Evolutionary conservation across 176 grass and related monocot genomes (phyloP), one percentile per base, ranked within the genome.

Genomic region (Secale cereale): DNA sequence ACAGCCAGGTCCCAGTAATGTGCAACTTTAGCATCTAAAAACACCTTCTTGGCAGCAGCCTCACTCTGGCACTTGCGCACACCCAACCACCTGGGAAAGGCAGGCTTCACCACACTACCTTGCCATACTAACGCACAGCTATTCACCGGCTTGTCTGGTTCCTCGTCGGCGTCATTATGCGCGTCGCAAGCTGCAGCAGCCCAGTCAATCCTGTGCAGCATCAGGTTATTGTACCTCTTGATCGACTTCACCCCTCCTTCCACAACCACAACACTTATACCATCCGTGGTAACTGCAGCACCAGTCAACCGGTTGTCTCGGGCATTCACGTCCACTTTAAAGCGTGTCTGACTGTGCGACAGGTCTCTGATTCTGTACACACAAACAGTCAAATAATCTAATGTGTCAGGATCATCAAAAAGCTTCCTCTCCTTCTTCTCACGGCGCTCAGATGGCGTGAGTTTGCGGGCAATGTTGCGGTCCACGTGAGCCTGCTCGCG

Each of bases 401-500:
- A 50, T 54, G 89, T 82, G 84, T 65, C 81, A 29, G 75, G 83
- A 91, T 98, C 97, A 65, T 94, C 93, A 69, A 95, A 98, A 74
- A 98, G 92, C 81, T 94, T 98, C 64, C 84, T 85, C 65, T 95
- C 93, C 74, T 94, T 98, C 41, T 98, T 98, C 86, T 94, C 88
- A 31, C 93, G 93, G 1, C 86, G 87, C 84, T 95, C 97, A 46
- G 86, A 80, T 26, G 97, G 97, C 37, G 97, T 98, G 11, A 98
- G 93, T 86, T 95, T 98, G 37, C 97, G 89, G 19, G 91, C 86
- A 78, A 88, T 94, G 74, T 95, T 95, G 65, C 97, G 86, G 59
- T 98, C 97, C 3, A 91, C 86, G 22, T 98, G 97, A 81, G 97
- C 97, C 83, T 94, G 97, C 60, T 98, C 93, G 32, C 97, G 93